Percentiles rank a stretch among this genome's conserved stretches.
Evolutionary conservation across 768 basidiomycete genomes (phyloP).

Genomic region (Tubosaeta brunneosetosa): DNA sequence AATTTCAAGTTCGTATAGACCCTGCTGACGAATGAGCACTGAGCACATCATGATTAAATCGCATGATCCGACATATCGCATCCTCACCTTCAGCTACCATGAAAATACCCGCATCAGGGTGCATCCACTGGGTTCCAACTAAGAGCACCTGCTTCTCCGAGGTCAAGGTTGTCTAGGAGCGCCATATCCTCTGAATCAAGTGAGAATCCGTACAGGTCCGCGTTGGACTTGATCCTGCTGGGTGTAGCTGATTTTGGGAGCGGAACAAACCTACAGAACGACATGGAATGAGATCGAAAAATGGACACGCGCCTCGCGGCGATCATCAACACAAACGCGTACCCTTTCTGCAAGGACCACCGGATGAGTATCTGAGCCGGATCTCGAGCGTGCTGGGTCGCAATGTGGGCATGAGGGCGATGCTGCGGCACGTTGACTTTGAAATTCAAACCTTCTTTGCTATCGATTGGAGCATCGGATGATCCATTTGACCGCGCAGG

Average conservation of each 20-base stretch:
- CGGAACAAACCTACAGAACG: constrained; percentile 57
- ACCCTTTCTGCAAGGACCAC: constrained; percentile 88
- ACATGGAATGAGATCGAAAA: neutral
- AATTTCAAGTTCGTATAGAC: neutral
- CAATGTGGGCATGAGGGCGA: constrained; percentile 3
- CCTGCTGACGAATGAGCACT: neutral
- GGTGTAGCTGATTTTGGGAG: constrained; percentile 79
- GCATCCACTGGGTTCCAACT: constrained; percentile 82
- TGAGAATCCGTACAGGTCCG: constrained; percentile 71
- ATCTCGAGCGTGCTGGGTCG: constrained; percentile 49
- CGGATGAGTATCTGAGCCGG: constrained; percentile 80
- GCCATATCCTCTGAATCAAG: constrained; percentile 61
- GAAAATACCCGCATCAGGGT: constrained; percentile 24
- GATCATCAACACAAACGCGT: constrained; percentile 19
- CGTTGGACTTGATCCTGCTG: constrained; percentile 67
- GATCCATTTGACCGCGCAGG: constrained; percentile 50
- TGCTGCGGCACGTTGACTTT: constrained; percentile 1
- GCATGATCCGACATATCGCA: neutral
- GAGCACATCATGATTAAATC: too few relatives aligned
- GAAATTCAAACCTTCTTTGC: constrained; percentile 50
- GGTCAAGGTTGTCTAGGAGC: constrained; percentile 63
- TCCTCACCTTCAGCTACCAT: neutral
- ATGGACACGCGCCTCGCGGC: neutral
- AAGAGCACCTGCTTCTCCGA: constrained; percentile 65
- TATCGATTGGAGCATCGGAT: constrained; percentile 49